These are phyloP conservation scores for Penicillium sp. DNA, from an alignment of 2,329 filamentous ascomycete species.

Conservation along the genomic window DNA sequence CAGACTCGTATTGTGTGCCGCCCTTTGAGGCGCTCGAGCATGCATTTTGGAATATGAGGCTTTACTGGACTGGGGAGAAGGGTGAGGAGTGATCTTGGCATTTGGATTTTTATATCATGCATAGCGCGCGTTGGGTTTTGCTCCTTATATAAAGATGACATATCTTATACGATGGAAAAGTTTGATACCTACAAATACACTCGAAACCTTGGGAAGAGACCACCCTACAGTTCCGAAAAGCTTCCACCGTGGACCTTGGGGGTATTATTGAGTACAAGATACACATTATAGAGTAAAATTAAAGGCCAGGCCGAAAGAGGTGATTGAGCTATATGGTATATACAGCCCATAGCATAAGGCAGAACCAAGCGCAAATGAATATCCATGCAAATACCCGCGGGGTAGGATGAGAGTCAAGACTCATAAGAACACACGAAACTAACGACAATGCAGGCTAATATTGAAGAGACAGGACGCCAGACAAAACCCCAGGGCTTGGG, in stretches of 20 bases:
- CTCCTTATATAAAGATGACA: not conserved
- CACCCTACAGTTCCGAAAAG: too few relatives aligned
- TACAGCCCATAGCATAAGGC: not conserved
- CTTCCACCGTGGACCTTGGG: too few relatives aligned
- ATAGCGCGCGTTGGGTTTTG: not conserved
- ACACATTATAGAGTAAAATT: too few relatives aligned
- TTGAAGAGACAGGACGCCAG: not conserved
- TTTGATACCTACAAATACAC: too few relatives aligned
- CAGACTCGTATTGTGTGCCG: constrained; percentile 28
- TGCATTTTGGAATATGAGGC: constrained; percentile 41
- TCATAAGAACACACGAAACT: not conserved
- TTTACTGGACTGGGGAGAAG: constrained; percentile 28
- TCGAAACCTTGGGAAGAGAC: too few relatives aligned
- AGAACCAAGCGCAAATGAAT: not conserved
- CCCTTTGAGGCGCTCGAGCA: constrained; percentile 34
- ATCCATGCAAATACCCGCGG: not conserved
- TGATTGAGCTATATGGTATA: not conserved
- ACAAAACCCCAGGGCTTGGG: not conserved
- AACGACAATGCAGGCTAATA: not conserved
- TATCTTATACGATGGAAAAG: too few relatives aligned
- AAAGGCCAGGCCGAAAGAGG: not conserved
- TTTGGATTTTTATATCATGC: not conserved
- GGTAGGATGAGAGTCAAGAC: too few relatives aligned
- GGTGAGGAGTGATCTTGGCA: not conserved
- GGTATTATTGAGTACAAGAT: too few relatives aligned